Percentiles rank a stretch among this genome's conserved stretches.
Evolutionary conservation across 2,329 filamentous ascomycete species (phyloP).

Genomic region (Diaporthe vexans): DNA sequence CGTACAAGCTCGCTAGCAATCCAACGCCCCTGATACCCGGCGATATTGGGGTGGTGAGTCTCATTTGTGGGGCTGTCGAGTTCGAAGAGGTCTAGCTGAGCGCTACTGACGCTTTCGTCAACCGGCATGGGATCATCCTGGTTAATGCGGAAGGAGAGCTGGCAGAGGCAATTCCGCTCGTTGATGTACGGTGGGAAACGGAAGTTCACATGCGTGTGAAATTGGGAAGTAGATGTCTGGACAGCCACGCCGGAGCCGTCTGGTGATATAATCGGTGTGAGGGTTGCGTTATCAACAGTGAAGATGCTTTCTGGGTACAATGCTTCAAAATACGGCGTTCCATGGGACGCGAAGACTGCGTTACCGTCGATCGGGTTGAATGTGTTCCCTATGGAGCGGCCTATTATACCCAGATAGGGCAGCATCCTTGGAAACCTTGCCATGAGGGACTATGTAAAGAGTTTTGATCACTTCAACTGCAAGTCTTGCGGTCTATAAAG

Average conservation of each 20-base stretch:
- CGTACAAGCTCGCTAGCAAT: not conserved
- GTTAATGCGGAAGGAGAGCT: not conserved
- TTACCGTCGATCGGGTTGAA: not conserved
- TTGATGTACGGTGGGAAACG: not conserved
- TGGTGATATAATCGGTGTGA: not conserved
- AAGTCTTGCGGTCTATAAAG: too few species aligned
- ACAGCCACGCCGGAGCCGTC: not conserved
- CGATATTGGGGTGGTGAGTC: not conserved
- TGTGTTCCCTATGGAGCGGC: not conserved
- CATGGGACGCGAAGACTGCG: not conserved
- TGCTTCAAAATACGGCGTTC: not conserved
- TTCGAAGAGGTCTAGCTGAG: not conserved
- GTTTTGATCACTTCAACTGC: not conserved
- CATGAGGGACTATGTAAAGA: not conserved
- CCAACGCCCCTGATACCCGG: not conserved
- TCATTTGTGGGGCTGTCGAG: not conserved
- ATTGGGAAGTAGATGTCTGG: not conserved
- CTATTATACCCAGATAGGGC: not conserved
- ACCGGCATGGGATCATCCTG: accelerated
- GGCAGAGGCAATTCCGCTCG: not conserved
- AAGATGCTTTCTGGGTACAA: not conserved
- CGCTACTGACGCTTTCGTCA: not conserved
- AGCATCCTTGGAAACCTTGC: not conserved
- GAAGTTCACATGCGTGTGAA: not conserved
- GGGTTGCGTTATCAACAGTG: not conserved